Base-by-base conservation (phyloP, 441 rosid species). In the Aleurites moluccanus region DNA sequence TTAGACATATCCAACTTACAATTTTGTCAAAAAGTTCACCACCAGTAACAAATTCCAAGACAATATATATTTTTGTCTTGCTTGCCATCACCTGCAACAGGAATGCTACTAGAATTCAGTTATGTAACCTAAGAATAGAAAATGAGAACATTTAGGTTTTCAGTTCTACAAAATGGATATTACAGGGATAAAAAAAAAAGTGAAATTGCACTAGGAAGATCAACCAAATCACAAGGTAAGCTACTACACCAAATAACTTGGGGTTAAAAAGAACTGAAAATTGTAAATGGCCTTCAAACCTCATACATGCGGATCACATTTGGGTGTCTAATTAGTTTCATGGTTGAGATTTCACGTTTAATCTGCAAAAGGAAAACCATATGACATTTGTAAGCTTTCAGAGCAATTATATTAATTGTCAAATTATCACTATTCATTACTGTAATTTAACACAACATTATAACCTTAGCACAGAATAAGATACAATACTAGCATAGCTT, bases 1-100 rank as follows among this genome's bases (percentile, higher is more conserved):
- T 38, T 67, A 8, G 49, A 20, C n/a, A 44, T 16, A 75, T 65
- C 28, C 23, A 20, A 64, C 97, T 89, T 86, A 96, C 99, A 81
- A 96, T 93, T 87, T 89, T 91, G 86, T 96, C 98, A 76, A 96
- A 93, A 80, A 96, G 97, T 87, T 96, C 99, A 42, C 97, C 98
- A 42, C 99, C 99, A 49, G 99, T 93, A 42, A 92, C 97, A 57
- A 96, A 91, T 74, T 96, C 97, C 87, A 96, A 67, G 52, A 96
- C 97, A 33, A 96, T 92, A 80, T 96, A 96, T 77, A 96, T 92
- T 80, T 91, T 93, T 10, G 93, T 87, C 87, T 96, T 96, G 87
- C 98, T 96, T 10, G 99, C 99, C 99, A 96, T 96, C 77, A 96
- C 99, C 99, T 93, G 33, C 80, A 84, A 53, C 47, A 89, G 61